Conservation (phyloP, 257 asterid species). For the Primulina huaijiensis region DNA sequence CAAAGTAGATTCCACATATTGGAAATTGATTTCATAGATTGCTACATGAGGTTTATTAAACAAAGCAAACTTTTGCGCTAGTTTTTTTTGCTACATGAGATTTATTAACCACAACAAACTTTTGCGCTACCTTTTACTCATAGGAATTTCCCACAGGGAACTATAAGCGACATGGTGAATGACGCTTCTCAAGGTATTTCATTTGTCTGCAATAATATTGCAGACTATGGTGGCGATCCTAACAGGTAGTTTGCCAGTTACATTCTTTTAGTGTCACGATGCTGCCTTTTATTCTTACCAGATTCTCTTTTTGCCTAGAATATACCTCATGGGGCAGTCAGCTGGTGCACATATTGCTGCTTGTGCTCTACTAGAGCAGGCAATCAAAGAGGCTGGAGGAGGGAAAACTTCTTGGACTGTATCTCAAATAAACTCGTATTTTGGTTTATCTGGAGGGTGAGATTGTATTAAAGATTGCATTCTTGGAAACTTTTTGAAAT, state of each 20-base stretch:
- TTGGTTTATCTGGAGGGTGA: constrained; percentile 98
- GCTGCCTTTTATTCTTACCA: not conserved
- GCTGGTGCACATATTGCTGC: constrained; percentile 98
- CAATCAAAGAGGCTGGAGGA: constrained; percentile 78
- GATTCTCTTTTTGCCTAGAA: constrained; percentile 35
- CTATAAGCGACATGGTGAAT: constrained; percentile 85
- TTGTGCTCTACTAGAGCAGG: constrained; percentile 86
- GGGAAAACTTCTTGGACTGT: constrained; percentile 78
- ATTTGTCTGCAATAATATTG: constrained; percentile 78
- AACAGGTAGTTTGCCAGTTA: constrained; percentile 44
- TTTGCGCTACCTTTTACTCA: constrained; percentile 19
- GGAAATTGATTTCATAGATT: constrained; percentile 1
- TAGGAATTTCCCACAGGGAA: constrained; percentile 99
- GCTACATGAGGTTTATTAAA: not conserved
- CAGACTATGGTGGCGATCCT: constrained; percentile 98
- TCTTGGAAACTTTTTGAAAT: not conserved
- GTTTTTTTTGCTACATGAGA: constrained; percentile 9
- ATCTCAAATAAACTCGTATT: constrained; percentile 80
- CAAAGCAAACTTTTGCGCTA: not conserved
- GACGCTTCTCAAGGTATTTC: constrained; percentile 98
- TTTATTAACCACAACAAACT: not conserved
- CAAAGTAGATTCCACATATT: not conserved
- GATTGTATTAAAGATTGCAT: constrained; percentile 23
- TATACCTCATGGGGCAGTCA: constrained; percentile 95
- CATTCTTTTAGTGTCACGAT: constrained; percentile 5